Conservation (phyloP, 129 eudicot species). For the Glebionis coronaria region DNA sequence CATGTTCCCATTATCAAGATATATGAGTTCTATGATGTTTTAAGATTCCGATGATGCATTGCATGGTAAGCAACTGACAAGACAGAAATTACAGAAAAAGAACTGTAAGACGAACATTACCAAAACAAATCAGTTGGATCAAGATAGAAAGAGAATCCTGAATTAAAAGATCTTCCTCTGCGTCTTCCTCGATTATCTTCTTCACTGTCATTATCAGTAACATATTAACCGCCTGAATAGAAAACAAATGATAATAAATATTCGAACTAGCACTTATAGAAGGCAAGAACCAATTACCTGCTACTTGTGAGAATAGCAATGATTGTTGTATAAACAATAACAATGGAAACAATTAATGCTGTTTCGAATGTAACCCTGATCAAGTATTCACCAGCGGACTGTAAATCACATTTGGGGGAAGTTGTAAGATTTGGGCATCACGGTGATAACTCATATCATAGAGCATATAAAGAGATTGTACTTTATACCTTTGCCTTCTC, state of each 20-base stretch:
- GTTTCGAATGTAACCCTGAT: conserved; percentile 93
- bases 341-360: conserved; percentile 82
- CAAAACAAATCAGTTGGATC: conserved; percentile 79
- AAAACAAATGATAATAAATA: conserved; percentile 15
- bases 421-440: conserved; percentile 22
- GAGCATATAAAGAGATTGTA: not conserved
- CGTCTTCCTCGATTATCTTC: conserved; percentile 83
- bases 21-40: not conserved
- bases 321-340: conserved; percentile 77
- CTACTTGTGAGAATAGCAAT: conserved; percentile 69
- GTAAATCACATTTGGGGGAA: conserved; percentile 35
- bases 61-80: not conserved
- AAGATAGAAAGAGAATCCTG: conserved; percentile 60
- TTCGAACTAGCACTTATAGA: not conserved
- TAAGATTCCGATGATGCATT: not conserved
- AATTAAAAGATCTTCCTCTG: conserved; percentile 56
- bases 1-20: not conserved
- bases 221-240: not conserved
- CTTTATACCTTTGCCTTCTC: conserved; percentile 79
- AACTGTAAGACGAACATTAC: conserved; percentile 36
- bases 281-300: conserved; percentile 45
- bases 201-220: conserved; percentile 46
- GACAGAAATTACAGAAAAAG: not conserved
- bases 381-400: conserved; percentile 80
- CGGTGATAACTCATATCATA: not conserved